phyloP scores from a whole-genome alignment of 1,284 basidiomycete genomes.

The Ceratorhiza oryzae-sativae region DNA sequence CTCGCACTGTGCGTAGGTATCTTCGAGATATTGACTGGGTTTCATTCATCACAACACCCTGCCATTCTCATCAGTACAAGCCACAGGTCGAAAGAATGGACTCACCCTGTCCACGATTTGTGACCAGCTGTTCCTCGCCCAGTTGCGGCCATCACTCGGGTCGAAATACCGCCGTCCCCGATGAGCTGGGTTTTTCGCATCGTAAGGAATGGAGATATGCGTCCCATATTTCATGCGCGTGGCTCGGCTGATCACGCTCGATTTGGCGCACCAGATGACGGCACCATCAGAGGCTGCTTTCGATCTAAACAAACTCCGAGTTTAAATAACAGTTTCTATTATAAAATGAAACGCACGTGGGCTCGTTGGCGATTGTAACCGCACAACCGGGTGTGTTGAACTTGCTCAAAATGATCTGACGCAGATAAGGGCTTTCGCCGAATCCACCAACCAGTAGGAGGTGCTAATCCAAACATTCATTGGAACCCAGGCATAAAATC shows the following conservation, averaged over 20 bases:
- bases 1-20: too few species aligned
- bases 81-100: not conserved
- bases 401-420: not conserved
- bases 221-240: constrained; percentile 25
- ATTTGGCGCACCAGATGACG: constrained; percentile 34
- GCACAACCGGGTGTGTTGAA: not conserved
- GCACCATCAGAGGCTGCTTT: constrained; percentile 40
- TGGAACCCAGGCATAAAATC: not conserved
- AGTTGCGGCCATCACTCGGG: constrained; percentile 7
- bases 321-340: not conserved
- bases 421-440: constrained; percentile 26
- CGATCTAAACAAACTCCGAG: not conserved
- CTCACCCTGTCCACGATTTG: constrained; percentile 28
- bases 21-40: constrained; percentile 10
- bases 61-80: not conserved
- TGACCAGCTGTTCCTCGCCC: constrained; percentile 23
- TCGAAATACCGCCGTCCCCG: not conserved
- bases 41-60: constrained; percentile 24
- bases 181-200: constrained; percentile 10
- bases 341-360: constrained; percentile 19
- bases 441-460: constrained; percentile 19
- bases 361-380: constrained; percentile 30
- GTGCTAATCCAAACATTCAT: not conserved
- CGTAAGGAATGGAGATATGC: not conserved
- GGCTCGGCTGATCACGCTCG: constrained; percentile 28